Percentiles rank a stretch among this genome's conserved stretches.
Evolutionary conservation across 345 rosid genomes (phyloP).

Genomic region (Boechera retrofracta): DNA sequence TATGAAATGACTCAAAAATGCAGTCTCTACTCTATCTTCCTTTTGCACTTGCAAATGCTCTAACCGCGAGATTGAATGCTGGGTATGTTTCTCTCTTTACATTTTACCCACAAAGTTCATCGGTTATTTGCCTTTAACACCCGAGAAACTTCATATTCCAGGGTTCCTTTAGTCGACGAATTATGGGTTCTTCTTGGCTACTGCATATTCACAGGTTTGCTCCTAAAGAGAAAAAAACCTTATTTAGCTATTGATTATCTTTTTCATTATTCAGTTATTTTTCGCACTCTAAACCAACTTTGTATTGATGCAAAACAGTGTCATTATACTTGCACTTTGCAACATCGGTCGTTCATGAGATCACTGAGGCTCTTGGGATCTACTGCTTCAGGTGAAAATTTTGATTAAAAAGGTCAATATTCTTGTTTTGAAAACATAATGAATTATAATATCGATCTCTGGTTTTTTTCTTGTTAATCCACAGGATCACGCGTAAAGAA

Average conservation of each 20-base stretch:
- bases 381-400: conserved; percentile 84
- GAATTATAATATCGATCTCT: conserved; percentile 1
- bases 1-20: conserved; percentile 10
- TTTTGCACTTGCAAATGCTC: conserved; percentile 90
- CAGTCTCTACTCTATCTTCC: conserved; percentile 96
- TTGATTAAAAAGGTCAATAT: background rate
- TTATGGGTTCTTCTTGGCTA: conserved; percentile 92
- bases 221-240: background rate
- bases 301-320: conserved; percentile 48
- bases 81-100: conserved; percentile 65
- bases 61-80: conserved; percentile 86
- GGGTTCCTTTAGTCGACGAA: conserved; percentile 91
- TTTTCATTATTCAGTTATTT: background rate
- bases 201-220: conserved; percentile 79
- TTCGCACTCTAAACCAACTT: background rate
- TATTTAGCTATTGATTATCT: background rate
- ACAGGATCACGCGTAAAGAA: conserved; percentile 95
- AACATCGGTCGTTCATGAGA: conserved; percentile 89
- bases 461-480: conserved; percentile 14
- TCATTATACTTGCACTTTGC: conserved; percentile 88
- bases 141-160: conserved; percentile 44
- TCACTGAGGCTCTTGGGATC: conserved; percentile 92
- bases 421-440: conserved; percentile 3
- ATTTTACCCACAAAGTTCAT: background rate
- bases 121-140: background rate